Conservation (phyloP, 1,284 basidiomycete genomes). For the Fomitopsis pinicola region DNA sequence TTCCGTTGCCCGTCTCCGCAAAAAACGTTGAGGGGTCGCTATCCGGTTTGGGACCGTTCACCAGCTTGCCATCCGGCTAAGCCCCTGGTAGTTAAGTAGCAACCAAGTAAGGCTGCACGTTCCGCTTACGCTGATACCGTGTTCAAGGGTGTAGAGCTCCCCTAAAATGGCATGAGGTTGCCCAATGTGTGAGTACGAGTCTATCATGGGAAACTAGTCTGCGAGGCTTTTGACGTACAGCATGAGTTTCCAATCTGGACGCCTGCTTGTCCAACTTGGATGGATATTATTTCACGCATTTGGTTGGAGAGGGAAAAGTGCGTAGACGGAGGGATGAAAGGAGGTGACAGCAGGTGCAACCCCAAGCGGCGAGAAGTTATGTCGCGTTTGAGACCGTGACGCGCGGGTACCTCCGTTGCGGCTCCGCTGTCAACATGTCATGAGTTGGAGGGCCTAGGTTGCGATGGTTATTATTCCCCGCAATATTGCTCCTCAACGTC, state of each 20-base stretch:
- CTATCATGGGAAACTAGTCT: too few relatives aligned
- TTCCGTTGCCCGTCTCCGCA: conserved; percentile 89
- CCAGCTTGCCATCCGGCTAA: conserved; percentile 64
- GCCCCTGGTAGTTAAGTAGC: conserved; percentile 49
- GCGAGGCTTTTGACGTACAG: conserved; percentile 52
- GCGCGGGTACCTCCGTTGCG: too few relatives aligned
- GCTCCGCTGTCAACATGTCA: too few relatives aligned
- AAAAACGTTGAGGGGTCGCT: conserved; percentile 98
- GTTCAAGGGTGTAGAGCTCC: conserved; percentile 94
- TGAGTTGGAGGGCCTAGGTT: too few relatives aligned
- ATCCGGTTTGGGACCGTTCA: conserved; percentile 61
- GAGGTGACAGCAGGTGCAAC: too few relatives aligned
- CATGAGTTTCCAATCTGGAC: conserved; percentile 97
- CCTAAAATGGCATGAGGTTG: conserved; percentile 29
- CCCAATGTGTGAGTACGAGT: not conserved
- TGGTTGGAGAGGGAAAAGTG: too few relatives aligned
- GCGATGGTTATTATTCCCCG: too few relatives aligned
- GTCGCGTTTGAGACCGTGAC: too few relatives aligned
- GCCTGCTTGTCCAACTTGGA: conserved; percentile 95
- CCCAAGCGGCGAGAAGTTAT: too few relatives aligned
- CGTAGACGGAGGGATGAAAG: too few relatives aligned
- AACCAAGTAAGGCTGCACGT: conserved; percentile 3
- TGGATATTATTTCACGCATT: conserved; percentile 92
- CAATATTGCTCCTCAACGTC: too few relatives aligned
- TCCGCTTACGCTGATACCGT: conserved; percentile 84